Percentiles rank a stretch among this genome's conserved stretches.
These are phyloP conservation scores for Dunaliella salina DNA, from an alignment of 163 green algal species.

Conservation along the genomic window DNA sequence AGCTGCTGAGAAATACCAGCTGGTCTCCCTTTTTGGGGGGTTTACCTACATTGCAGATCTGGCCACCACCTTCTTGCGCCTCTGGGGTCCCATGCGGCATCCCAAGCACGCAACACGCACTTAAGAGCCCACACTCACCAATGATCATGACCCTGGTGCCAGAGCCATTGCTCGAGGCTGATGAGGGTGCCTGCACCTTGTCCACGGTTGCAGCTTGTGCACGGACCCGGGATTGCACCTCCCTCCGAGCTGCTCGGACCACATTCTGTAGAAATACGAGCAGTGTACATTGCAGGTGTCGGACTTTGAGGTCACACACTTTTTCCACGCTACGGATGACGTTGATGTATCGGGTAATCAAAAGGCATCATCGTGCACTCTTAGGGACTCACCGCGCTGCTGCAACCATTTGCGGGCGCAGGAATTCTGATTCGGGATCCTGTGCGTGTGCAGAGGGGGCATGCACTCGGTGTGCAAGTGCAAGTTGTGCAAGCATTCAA, in stretches of 20 bases:
- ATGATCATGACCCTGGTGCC: slow-evolving; percentile 72
- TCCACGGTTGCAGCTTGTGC: neutral
- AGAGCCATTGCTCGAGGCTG: slow-evolving; percentile 32
- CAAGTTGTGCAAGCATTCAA: too few species aligned
- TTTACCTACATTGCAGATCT: neutral
- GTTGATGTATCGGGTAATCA: too few species aligned
- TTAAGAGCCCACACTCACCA: slow-evolving; percentile 33
- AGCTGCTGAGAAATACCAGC: neutral
- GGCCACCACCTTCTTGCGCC: neutral
- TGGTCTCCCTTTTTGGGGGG: neutral
- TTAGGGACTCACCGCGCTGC: too few species aligned
- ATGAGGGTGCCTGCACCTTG: neutral
- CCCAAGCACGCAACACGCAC: neutral
- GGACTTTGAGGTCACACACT: too few species aligned
- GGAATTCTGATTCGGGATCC: too few species aligned
- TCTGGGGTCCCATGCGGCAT: neutral
- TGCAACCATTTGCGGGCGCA: too few species aligned
- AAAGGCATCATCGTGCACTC: too few species aligned
- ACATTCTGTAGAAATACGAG: neutral
- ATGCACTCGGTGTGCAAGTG: too few species aligned
- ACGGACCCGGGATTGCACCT: neutral
- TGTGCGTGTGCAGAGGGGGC: too few species aligned
- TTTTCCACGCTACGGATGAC: too few species aligned
- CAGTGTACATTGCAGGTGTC: too few species aligned
- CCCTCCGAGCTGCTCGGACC: neutral